Evolutionary conservation across 768 basidiomycete species (phyloP).

Genomic region (Auricularia sp.): DNA sequence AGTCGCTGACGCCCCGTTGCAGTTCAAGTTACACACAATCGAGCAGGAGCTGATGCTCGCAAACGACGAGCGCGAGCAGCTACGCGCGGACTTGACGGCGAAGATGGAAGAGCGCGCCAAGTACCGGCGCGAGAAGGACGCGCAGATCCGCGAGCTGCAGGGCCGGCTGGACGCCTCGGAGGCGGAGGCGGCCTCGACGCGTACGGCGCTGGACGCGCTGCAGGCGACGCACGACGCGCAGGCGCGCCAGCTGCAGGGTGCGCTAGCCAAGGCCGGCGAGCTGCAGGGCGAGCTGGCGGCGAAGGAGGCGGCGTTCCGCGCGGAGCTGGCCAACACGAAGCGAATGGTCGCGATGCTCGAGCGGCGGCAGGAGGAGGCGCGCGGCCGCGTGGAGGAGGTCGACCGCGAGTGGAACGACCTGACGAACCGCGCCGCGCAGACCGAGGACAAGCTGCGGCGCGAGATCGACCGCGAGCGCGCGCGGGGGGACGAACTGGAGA

Average conservation of each 20-base stretch:
- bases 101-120: slow-evolving; percentile 79
- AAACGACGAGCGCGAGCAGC: slow-evolving; percentile 65
- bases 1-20: slow-evolving; percentile 20
- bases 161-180: slow-evolving; percentile 63
- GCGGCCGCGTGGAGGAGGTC: slow-evolving; percentile 69
- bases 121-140: slow-evolving; percentile 72
- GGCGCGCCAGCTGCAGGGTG: slow-evolving; percentile 65
- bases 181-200: slow-evolving; percentile 55
- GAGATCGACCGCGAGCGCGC: slow-evolving; percentile 64
- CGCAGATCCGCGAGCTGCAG: slow-evolving; percentile 68
- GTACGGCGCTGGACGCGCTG: slow-evolving; percentile 60
- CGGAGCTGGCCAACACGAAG: slow-evolving; percentile 63
- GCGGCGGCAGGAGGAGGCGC: slow-evolving; percentile 75
- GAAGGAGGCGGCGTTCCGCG: slow-evolving; percentile 72
- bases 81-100: slow-evolving; percentile 52
- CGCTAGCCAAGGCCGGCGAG: slow-evolving; percentile 64
- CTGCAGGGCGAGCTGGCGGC: slow-evolving; percentile 72
- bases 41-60: slow-evolving; percentile 73
- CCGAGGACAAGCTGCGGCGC: slow-evolving; percentile 56
- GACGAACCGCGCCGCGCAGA: slow-evolving; percentile 55
- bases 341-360: slow-evolving; percentile 80
- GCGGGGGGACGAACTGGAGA: slow-evolving; percentile 62
- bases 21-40: slow-evolving; percentile 79
- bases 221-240: slow-evolving; percentile 65
- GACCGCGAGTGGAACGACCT: slow-evolving; percentile 76